phyloP scores from a whole-genome alignment of 495 filamentous ascomycete genomes.

The Aspergillus mulundensis region DNA sequence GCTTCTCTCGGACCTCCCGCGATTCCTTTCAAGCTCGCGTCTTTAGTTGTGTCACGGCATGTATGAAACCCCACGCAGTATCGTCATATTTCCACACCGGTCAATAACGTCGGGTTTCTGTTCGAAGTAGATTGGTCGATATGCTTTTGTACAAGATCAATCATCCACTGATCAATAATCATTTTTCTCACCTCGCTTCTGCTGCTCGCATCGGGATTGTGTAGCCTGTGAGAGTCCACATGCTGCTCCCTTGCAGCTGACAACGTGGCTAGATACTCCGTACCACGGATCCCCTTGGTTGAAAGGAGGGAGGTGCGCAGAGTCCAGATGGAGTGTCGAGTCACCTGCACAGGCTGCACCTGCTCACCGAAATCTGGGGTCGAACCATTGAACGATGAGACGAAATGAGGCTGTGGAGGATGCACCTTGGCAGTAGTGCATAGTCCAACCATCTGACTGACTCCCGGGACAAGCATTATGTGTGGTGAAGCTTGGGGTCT shows the following conservation, averaged over 20 bases:
- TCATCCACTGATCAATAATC: not conserved
- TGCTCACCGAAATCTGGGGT: constrained; percentile 2
- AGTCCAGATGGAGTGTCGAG: not conserved
- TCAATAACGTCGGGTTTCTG: not conserved
- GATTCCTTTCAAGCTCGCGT: constrained; percentile 2
- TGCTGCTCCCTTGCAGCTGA: constrained; percentile 1
- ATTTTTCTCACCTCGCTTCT: not conserved
- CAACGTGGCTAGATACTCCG: constrained; percentile 10
- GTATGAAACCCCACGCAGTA: constrained; percentile 11
- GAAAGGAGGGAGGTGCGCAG: not conserved
- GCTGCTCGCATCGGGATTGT: not conserved
- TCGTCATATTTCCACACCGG: constrained; percentile 8
- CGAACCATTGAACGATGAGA: not conserved
- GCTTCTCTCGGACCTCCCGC: constrained; percentile 12
- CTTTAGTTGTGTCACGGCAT: constrained; percentile 5
- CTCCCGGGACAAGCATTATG: constrained; percentile 20
- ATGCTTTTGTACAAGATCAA: not conserved
- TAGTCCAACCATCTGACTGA: constrained; percentile 11
- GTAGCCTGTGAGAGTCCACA: not conserved
- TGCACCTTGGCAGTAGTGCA: constrained; percentile 11
- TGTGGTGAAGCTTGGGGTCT: constrained; percentile 17
- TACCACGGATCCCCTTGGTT: not conserved
- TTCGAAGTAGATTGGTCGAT: not conserved
- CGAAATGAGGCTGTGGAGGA: constrained; percentile 10
- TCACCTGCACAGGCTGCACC: not conserved